Conservation (phyloP, 2,329 filamentous ascomycete genomes). For the Sodiomyces alkalinus region DNA sequence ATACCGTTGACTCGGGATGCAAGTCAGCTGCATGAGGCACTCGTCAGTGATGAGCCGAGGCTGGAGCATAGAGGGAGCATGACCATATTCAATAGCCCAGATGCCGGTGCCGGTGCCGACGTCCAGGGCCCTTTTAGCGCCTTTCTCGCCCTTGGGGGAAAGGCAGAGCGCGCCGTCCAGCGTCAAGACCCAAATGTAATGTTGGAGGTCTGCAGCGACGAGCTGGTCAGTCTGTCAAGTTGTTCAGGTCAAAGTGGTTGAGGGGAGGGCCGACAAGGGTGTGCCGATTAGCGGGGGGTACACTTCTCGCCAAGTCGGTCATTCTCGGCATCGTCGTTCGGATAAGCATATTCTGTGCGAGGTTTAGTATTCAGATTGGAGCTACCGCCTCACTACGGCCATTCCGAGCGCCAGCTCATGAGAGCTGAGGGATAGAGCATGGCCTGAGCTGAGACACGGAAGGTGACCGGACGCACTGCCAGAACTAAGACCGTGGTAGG, state of each 20-base stretch:
- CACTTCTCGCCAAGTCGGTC: conserved; percentile 11
- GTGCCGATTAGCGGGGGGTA: background rate
- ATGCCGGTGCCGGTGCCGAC: conserved; percentile 7
- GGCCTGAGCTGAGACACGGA: background rate
- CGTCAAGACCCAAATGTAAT: conserved; percentile 18
- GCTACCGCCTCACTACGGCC: too few species aligned
- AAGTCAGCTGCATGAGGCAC: conserved; percentile 12
- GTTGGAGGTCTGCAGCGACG: conserved; percentile 16
- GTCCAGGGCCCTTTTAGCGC: conserved; percentile 10
- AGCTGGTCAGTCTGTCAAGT: background rate
- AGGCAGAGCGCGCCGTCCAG: conserved; percentile 15
- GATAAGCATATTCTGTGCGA: conserved; percentile 11
- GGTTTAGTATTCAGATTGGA: too few species aligned
- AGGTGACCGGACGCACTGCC: conserved; percentile 10
- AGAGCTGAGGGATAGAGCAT: too few species aligned
- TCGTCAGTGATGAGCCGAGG: background rate
- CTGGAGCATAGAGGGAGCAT: background rate
- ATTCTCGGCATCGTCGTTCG: conserved; percentile 14
- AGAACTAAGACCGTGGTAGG: conserved; percentile 10
- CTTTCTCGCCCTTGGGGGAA: conserved; percentile 10
- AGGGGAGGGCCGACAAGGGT: background rate
- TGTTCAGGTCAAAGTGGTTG: background rate
- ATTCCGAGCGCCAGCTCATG: too few species aligned
- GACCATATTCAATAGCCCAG: conserved; percentile 9
- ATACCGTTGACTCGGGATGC: too few species aligned